Conservation (phyloP, 495 filamentous ascomycete species). For the Xylaria telfairii region DNA sequence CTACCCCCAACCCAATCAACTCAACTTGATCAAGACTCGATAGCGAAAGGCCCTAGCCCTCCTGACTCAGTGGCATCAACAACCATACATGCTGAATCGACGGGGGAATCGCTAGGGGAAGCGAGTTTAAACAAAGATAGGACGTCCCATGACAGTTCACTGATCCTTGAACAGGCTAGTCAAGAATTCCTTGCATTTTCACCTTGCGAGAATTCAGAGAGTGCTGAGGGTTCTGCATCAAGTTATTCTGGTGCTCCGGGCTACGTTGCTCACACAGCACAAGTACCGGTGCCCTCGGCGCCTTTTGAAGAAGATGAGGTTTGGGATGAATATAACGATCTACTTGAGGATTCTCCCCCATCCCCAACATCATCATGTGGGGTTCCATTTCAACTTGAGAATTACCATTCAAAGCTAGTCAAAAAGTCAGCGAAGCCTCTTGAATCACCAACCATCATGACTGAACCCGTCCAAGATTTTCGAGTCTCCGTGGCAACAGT, state of each 20-base stretch:
- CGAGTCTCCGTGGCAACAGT: slow-evolving; percentile 40
- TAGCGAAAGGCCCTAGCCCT: slow-evolving; percentile 56
- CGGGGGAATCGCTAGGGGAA: slow-evolving; percentile 26
- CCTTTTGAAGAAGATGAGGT: slow-evolving; percentile 81
- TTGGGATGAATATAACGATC: slow-evolving; percentile 94
- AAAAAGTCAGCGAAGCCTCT: slow-evolving; percentile 40
- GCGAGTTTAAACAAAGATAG: slow-evolving; percentile 34
- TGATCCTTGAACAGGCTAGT: slow-evolving; percentile 24
- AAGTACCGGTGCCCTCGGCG: slow-evolving; percentile 63
- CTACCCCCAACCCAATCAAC: slow-evolving; percentile 47
- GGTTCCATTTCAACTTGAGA: slow-evolving; percentile 53
- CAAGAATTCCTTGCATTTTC: slow-evolving; percentile 75
- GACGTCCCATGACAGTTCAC: slow-evolving; percentile 30
- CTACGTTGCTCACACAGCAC: slow-evolving; percentile 60
- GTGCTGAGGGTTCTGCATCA: slow-evolving; percentile 62
- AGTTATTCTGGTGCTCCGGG: slow-evolving; percentile 61
- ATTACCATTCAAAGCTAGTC: slow-evolving; percentile 39
- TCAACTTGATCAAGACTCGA: slow-evolving; percentile 47
- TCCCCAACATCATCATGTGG: slow-evolving; percentile 58
- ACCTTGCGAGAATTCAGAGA: slow-evolving; percentile 70
- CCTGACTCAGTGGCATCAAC: slow-evolving; percentile 48
- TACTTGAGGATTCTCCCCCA: slow-evolving; percentile 72
- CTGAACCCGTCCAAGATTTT: slow-evolving; percentile 37
- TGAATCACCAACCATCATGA: slow-evolving; percentile 49
- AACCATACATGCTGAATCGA: slow-evolving; percentile 35